phyloP scores from a whole-genome alignment of 345 rosid genomes.

The Rhodamnia argentea region DNA sequence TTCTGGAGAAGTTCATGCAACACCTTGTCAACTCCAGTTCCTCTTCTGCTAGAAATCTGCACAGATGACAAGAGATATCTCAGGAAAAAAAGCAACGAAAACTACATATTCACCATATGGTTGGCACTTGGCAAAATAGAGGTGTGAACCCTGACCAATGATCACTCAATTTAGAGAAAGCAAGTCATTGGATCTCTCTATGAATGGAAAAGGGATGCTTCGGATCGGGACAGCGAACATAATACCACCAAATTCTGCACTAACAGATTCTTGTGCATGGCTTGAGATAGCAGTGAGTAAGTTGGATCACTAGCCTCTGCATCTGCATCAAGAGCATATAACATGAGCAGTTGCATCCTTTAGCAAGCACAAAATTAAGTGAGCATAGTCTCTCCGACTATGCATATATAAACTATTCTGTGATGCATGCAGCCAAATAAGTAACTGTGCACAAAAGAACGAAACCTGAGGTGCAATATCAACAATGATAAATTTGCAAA shows the following conservation, averaged over 20 bases:
- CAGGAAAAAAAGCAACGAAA: neutral
- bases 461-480: neutral
- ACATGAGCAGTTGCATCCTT: neutral
- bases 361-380: neutral
- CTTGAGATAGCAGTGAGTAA: slow-evolving; percentile 34
- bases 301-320: slow-evolving; percentile 29
- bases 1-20: slow-evolving; percentile 64
- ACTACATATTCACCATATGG: neutral
- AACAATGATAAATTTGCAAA: too few species aligned
- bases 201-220: too few species aligned
- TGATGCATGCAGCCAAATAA: neutral
- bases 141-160: neutral
- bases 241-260: slow-evolving; percentile 37
- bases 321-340: slow-evolving; percentile 17
- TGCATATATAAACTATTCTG: neutral
- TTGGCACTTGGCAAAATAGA: neutral
- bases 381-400: neutral
- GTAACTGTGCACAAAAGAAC: neutral
- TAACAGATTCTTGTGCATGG: slow-evolving; percentile 51
- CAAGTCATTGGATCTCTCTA: neutral
- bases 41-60: slow-evolving; percentile 46
- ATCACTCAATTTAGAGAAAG: neutral
- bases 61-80: neutral
- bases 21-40: slow-evolving; percentile 43
- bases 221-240: too few species aligned